These are phyloP conservation scores for Penicillium sp. DNA, from an alignment of 2,329 filamentous ascomycete genomes.

Conservation along the genomic window DNA sequence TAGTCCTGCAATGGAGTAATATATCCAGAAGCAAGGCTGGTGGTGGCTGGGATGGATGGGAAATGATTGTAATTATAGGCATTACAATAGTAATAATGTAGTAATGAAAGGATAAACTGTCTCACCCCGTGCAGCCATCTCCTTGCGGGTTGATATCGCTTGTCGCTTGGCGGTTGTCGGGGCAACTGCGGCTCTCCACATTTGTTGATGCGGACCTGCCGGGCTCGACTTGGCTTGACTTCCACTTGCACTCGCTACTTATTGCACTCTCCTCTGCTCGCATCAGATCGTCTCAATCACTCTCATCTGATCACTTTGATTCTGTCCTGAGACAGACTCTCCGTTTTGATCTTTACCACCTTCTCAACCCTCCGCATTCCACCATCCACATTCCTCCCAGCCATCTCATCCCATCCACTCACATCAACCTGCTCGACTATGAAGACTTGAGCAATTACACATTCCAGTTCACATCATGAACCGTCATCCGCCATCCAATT, in stretches of 20 bases:
- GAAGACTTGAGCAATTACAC: constrained; percentile 20
- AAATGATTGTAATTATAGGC: background rate
- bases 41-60: background rate
- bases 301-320: no score
- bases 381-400: constrained; percentile 16
- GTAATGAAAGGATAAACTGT: no score
- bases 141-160: background rate
- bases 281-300: background rate
- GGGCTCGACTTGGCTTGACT: constrained; percentile 14
- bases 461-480: constrained; percentile 29
- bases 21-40: background rate
- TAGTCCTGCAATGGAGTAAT: background rate
- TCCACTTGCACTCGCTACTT: background rate
- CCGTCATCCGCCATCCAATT: constrained; percentile 37
- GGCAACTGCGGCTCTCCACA: constrained; percentile 24
- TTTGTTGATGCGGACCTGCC: constrained; percentile 28
- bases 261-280: background rate
- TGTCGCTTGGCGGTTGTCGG: constrained; percentile 18
- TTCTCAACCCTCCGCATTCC: background rate
- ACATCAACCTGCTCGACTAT: constrained; percentile 15
- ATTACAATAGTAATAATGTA: no score
- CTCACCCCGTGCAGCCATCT: constrained; percentile 13
- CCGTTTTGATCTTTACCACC: no score
- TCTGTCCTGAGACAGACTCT: no score
- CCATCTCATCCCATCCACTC: constrained; percentile 14